Percentiles rank a stretch among this genome's conserved stretches.
Conservation (phyloP, 169 alveolate species). For the Plasmodium blacklocki region DNA sequence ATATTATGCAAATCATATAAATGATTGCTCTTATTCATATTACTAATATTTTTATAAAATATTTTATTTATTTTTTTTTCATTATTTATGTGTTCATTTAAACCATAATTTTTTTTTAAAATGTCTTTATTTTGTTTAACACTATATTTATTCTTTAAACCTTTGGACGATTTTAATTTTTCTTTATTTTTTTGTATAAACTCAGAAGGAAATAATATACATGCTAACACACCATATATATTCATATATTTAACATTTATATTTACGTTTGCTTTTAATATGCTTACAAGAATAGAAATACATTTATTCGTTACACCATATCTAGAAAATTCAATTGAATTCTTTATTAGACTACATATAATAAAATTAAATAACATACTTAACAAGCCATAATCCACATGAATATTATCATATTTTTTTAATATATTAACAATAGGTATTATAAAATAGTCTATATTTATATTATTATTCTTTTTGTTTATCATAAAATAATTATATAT, state of each 20-base stretch:
- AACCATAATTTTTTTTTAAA: slow-evolving; percentile 3
- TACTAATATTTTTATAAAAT: background rate
- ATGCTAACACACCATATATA: slow-evolving; percentile 19
- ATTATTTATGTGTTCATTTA: background rate
- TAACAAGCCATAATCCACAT: slow-evolving; percentile 14
- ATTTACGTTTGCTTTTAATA: slow-evolving; percentile 44
- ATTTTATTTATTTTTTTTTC: slow-evolving; percentile 11
- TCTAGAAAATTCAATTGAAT: background rate
- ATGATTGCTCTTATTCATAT: background rate
- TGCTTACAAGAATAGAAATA: slow-evolving; percentile 22
- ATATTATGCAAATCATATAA: background rate
- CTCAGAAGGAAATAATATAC: background rate
- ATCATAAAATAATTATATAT: slow-evolving; percentile 23
- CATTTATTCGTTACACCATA: slow-evolving; percentile 13
- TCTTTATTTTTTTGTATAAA: slow-evolving; percentile 5
- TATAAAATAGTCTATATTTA: slow-evolving; percentile 1
- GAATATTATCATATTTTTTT: slow-evolving; percentile 29
- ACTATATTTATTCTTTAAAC: no score
- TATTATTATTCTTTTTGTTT: slow-evolving; percentile 8
- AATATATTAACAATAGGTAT: slow-evolving; percentile 32
- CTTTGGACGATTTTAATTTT: background rate
- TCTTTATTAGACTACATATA: slow-evolving; percentile 15
- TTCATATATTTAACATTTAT: slow-evolving; percentile 42
- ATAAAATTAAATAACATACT: slow-evolving; percentile 26
- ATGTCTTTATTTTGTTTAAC: background rate